These are phyloP conservation scores for Globisporangium apiculatum DNA, from an alignment of 352 stramenopile genomes.

Conservation along the genomic window DNA sequence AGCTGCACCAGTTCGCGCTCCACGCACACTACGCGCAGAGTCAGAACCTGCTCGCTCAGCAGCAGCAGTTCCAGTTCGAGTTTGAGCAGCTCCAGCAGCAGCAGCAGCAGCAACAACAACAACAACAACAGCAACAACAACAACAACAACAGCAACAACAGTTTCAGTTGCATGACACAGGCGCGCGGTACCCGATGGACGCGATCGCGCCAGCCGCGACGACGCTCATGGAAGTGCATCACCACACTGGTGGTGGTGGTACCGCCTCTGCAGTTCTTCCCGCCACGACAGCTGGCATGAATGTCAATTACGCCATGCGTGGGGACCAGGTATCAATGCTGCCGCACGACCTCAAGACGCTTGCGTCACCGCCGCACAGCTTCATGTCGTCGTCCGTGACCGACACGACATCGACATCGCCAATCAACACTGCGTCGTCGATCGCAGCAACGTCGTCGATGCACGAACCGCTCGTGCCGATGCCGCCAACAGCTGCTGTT, in stretches of 20 bases:
- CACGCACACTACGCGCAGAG: constrained; percentile 11
- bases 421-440: constrained; percentile 13
- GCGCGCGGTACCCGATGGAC: constrained; percentile 5
- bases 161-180: constrained; percentile 9
- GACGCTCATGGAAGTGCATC: constrained; percentile 8
- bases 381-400: constrained; percentile 1
- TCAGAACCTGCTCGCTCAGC: constrained; percentile 6
- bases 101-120: neutral
- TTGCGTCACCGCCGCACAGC: constrained; percentile 3
- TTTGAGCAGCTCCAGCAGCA: constrained; percentile 17
- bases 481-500: neutral
- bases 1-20: constrained; percentile 36
- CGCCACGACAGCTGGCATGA: neutral
- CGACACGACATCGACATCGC: constrained; percentile 5
- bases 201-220: constrained; percentile 4
- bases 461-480: neutral
- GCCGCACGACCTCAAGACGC: constrained; percentile 9
- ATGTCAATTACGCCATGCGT: constrained; percentile 1
- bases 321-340: constrained; percentile 12
- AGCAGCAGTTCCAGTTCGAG: constrained; percentile 21
- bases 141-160: constrained; percentile 14
- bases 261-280: neutral
- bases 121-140: constrained; percentile 1
- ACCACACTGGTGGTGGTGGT: neutral
- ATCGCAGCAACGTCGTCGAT: neutral